These are phyloP conservation scores for Malus hybrid DNA, from an alignment of 331 rosid species.

Conservation along the genomic window DNA sequence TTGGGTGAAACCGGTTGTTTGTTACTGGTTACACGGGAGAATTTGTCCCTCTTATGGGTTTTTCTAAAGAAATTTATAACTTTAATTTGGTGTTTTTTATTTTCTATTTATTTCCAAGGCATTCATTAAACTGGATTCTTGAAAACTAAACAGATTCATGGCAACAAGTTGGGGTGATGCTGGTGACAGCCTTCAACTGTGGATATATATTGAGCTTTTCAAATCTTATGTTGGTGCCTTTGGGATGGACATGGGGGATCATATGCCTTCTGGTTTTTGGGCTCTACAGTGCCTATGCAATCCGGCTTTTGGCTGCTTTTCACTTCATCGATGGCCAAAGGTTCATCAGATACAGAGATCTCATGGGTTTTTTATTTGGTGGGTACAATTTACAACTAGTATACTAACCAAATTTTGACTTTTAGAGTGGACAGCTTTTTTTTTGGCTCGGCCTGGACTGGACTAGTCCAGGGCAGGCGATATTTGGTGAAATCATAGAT, in stretches of 20 bases:
- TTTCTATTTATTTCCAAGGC: neutral
- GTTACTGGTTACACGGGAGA: too few relatives aligned
- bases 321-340: constrained; percentile 47
- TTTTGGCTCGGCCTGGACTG: too few relatives aligned
- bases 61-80: too few relatives aligned
- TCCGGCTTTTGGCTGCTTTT: constrained; percentile 58
- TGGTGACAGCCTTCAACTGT: constrained; percentile 43
- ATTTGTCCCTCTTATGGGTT: too few relatives aligned
- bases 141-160: constrained; percentile 43
- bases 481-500: too few relatives aligned
- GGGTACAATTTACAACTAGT: neutral
- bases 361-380: constrained; percentile 54
- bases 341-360: constrained; percentile 64
- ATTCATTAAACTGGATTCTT: neutral
- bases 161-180: constrained; percentile 60
- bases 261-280: constrained; percentile 39
- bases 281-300: constrained; percentile 53
- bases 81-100: neutral
- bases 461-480: too few relatives aligned
- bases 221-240: constrained; percentile 41
- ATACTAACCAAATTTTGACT: neutral
- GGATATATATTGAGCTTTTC: constrained; percentile 52
- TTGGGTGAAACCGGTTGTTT: too few relatives aligned
- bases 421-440: neutral
- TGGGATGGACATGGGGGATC: constrained; percentile 64